Evolutionary conservation across 108 stramenopile species (phyloP).

Genomic region (Nitzschia putrida): DNA sequence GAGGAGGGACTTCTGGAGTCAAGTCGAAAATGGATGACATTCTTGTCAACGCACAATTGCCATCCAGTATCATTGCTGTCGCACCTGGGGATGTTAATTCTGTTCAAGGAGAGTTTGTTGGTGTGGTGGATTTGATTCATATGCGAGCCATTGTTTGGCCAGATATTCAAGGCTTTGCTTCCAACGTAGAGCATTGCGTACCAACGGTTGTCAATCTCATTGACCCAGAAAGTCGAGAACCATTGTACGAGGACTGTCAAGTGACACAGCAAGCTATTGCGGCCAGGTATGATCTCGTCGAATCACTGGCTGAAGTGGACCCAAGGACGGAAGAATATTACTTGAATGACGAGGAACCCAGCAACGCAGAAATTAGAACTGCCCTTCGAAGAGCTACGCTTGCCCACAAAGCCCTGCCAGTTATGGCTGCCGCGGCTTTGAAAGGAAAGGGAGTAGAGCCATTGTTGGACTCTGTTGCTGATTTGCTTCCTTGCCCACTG

Average conservation of each 20-base stretch:
- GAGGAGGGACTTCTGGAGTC: slow-evolving; percentile 10
- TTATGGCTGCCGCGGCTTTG: slow-evolving; percentile 85
- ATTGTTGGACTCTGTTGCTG: slow-evolving; percentile 90
- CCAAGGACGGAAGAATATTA: slow-evolving; percentile 80
- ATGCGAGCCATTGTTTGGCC: slow-evolving; percentile 94
- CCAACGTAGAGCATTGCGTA: slow-evolving; percentile 67
- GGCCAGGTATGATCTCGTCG: slow-evolving; percentile 63
- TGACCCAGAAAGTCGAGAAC: slow-evolving; percentile 30
- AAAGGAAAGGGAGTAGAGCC: slow-evolving; percentile 92
- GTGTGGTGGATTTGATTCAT: slow-evolving; percentile 90
- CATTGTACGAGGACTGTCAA: slow-evolving; percentile 34
- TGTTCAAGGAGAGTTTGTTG: slow-evolving; percentile 76
- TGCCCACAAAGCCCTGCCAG: slow-evolving; percentile 62
- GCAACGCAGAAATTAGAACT: slow-evolving; percentile 60
- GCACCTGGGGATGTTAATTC: slow-evolving; percentile 23
- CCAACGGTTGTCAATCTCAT: slow-evolving; percentile 59
- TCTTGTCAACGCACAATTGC: slow-evolving; percentile 20
- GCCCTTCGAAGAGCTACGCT: slow-evolving; percentile 77
- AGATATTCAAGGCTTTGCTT: slow-evolving; percentile 24
- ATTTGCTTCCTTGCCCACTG: slow-evolving; percentile 91
- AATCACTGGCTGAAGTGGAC: slow-evolving; percentile 78
- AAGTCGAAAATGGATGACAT: slow-evolving; percentile 4
- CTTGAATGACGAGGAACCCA: slow-evolving; percentile 62
- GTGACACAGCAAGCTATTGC: slow-evolving; percentile 55
- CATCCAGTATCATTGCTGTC: slow-evolving; percentile 26